These are phyloP conservation scores for Annulohypoxylon moriforme DNA, from an alignment of 495 filamentous ascomycete species.

Conservation along the genomic window DNA sequence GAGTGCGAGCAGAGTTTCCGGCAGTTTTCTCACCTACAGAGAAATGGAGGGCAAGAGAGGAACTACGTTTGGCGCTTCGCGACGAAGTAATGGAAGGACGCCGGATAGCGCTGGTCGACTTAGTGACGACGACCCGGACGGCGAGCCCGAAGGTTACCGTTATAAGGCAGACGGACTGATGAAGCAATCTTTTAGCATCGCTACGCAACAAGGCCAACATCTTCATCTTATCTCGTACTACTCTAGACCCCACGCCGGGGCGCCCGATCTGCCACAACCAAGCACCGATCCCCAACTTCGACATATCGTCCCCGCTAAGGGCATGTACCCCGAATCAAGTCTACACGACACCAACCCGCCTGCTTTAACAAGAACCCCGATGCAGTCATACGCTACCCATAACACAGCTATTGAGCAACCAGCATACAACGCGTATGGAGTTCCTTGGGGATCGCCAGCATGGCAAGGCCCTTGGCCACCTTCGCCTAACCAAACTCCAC, in stretches of 20 bases:
- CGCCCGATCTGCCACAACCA: slow-evolving; percentile 77
- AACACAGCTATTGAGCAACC: slow-evolving; percentile 59
- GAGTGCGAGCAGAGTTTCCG: slow-evolving; percentile 97
- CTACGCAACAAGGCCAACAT: slow-evolving; percentile 87
- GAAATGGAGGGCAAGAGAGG: slow-evolving; percentile 98
- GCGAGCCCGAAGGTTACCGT: slow-evolving; percentile 93
- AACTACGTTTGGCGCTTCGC: slow-evolving; percentile 66
- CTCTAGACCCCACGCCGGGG: slow-evolving; percentile 75
- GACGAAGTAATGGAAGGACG: slow-evolving; percentile 73
- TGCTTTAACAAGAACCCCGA: slow-evolving; percentile 59
- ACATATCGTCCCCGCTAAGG: slow-evolving; percentile 85
- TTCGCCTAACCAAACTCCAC: slow-evolving; percentile 61
- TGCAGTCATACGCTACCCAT: slow-evolving; percentile 58
- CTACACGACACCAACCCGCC: slow-evolving; percentile 79
- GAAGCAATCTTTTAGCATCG: slow-evolving; percentile 99
- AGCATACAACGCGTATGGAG: slow-evolving; percentile 52
- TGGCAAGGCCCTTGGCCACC: slow-evolving; percentile 71
- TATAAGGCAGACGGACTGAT: slow-evolving; percentile 97
- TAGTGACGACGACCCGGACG: slow-evolving; percentile 85
- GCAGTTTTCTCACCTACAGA: slow-evolving; percentile 95
- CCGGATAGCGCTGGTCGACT: slow-evolving; percentile 78
- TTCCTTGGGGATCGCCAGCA: slow-evolving; percentile 52
- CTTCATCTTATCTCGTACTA: slow-evolving; percentile 98
- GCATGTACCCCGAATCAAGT: slow-evolving; percentile 98
- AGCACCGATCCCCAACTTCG: slow-evolving; percentile 82